Conservation (phyloP, 2,329 filamentous ascomycete genomes). For the Cordyceps pruinosa region DNA sequence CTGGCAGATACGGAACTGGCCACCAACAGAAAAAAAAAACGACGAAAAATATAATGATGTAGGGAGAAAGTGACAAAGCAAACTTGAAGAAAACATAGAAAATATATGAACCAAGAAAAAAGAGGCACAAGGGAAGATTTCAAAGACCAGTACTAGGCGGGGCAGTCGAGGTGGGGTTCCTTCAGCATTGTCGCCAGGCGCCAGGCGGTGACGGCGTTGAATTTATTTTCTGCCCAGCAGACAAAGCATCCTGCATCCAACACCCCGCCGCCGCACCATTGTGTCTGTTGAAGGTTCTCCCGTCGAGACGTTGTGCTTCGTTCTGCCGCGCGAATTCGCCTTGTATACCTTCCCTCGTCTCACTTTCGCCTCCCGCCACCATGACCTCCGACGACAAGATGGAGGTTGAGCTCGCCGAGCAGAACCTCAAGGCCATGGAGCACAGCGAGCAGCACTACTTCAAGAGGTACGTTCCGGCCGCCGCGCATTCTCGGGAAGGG, state of each 20-base stretch:
- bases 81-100: too few relatives aligned
- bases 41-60: too few relatives aligned
- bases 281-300: constrained; percentile 1
- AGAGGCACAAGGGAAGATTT: too few relatives aligned
- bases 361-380: constrained; percentile 14
- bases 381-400: constrained; percentile 48
- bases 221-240: constrained; percentile 26
- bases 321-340: not conserved
- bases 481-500: not conserved
- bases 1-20: too few relatives aligned
- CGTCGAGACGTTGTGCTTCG: not conserved
- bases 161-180: constrained; percentile 11
- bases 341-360: not conserved
- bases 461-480: constrained; percentile 62
- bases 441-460: constrained; percentile 99
- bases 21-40: too few relatives aligned
- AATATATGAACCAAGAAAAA: not conserved
- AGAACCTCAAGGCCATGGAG: constrained; percentile 65
- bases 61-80: too few relatives aligned
- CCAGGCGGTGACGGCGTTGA: constrained; percentile 23
- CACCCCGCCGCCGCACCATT: constrained; percentile 5
- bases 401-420: constrained; percentile 54
- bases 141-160: too few relatives aligned
- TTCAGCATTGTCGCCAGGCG: not conserved
- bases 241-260: not conserved